Conservation (phyloP, 2,329 filamentous ascomycete genomes). For the Penicillium expansum region DNA sequence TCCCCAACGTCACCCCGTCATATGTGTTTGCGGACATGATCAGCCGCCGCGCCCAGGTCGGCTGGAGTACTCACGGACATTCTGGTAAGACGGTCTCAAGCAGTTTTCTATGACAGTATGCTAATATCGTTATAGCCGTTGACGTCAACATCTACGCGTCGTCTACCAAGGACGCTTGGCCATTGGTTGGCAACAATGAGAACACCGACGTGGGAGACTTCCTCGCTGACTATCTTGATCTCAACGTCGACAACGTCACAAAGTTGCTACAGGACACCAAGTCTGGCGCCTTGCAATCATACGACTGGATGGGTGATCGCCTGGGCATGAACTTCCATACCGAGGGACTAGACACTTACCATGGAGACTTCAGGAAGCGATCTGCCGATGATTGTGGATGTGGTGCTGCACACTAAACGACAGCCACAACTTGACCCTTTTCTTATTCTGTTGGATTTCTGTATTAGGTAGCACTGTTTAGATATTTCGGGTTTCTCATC, state of each 20-base stretch:
- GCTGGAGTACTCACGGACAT: constrained; percentile 94
- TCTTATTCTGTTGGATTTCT: neutral
- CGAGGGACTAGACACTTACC: constrained; percentile 44
- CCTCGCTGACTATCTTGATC: constrained; percentile 70
- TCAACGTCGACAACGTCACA: constrained; percentile 77
- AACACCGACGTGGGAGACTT: constrained; percentile 91
- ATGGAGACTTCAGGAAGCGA: constrained; percentile 44
- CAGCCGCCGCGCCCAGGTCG: constrained; percentile 80
- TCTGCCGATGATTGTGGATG: constrained; percentile 34
- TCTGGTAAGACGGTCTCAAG: constrained; percentile 45
- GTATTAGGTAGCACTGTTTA: neutral
- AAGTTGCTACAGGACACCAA: constrained; percentile 58
- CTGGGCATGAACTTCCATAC: constrained; percentile 37
- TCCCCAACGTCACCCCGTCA: constrained; percentile 54
- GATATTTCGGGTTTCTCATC: neutral
- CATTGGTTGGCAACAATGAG: constrained; percentile 81
- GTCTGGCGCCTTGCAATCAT: constrained; percentile 20
- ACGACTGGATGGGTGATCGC: constrained; percentile 43
- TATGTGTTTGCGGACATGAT: constrained; percentile 79
- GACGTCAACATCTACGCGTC: constrained; percentile 97
- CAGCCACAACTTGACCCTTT: neutral
- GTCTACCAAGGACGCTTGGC: constrained; percentile 59
- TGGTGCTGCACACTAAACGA: constrained; percentile 25
- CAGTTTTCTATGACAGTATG: neutral
- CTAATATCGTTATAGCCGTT: constrained; percentile 56